These are phyloP conservation scores for Linderina pennispora DNA, from an alignment of 192 early-diverging fungal species.

Conservation along the genomic window DNA sequence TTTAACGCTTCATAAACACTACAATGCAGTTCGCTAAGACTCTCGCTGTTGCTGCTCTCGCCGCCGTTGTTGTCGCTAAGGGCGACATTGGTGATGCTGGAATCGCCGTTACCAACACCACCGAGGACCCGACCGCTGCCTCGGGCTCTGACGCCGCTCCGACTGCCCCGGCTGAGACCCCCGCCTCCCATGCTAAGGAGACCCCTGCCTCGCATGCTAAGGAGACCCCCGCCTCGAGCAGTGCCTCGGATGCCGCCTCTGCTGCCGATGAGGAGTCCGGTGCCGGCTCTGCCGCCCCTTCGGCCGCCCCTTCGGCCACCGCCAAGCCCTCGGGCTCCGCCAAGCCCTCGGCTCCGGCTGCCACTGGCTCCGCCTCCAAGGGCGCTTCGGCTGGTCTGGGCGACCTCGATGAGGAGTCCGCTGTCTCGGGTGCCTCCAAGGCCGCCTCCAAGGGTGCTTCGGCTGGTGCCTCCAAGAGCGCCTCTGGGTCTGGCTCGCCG, in stretches of 20 bases:
- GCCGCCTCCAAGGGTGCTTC: neutral
- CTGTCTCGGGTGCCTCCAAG: neutral
- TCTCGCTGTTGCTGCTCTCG: constrained; percentile 30
- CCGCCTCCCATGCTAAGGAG: neutral
- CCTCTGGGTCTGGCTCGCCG: neutral
- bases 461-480: neutral
- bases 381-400: neutral
- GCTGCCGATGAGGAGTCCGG: constrained; percentile 1
- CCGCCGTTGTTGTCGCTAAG: constrained; percentile 32
- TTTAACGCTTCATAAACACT: neutral
- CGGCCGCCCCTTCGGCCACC: neutral
- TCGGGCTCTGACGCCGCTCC: neutral
- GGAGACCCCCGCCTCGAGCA: neutral
- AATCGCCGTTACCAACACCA: constrained; percentile 2
- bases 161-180: neutral
- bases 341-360: constrained; percentile 2
- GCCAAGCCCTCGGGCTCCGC: neutral
- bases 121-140: neutral
- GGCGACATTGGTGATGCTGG: constrained; percentile 7
- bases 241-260: neutral
- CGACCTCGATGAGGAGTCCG: constrained; percentile 2
- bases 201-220: constrained; percentile 1
- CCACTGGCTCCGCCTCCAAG: neutral
- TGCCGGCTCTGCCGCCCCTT: neutral
- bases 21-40: constrained; percentile 47